Percentiles rank a stretch among this genome's conserved stretches.
Evolutionary conservation across 139 green algal genomes (phyloP).

Genomic region (Micromonas commoda): DNA sequence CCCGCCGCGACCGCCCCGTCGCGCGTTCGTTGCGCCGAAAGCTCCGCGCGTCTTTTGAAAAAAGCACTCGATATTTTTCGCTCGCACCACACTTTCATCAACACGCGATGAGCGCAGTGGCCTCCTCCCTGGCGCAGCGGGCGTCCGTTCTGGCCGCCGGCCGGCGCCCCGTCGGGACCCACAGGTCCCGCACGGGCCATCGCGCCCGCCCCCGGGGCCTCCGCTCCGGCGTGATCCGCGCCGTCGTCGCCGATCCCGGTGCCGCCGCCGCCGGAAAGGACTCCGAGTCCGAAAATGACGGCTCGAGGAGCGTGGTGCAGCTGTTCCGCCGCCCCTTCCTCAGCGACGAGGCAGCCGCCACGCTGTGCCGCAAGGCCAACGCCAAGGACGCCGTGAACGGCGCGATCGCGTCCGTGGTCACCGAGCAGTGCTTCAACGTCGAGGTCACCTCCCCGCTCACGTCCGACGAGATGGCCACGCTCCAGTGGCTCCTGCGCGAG

Average conservation of each 20-base stretch:
- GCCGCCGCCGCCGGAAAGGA: no score
- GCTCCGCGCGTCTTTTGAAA: no score
- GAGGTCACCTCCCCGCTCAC: constrained; percentile 56
- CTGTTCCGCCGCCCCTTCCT: constrained; percentile 36
- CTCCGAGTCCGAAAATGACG: no score
- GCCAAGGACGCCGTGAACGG: constrained; percentile 17
- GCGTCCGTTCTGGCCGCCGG: no score
- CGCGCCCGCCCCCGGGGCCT: background rate
- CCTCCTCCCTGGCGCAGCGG: background rate
- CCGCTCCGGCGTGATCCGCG: background rate
- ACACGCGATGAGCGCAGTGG: background rate
- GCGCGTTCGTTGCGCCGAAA: no score
- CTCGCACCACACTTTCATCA: no score
- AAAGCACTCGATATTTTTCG: no score
- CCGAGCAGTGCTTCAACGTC: constrained; percentile 88
- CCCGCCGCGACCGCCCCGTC: no score
- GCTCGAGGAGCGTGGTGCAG: constrained; percentile 23
- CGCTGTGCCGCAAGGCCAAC: constrained; percentile 30
- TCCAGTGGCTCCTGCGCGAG: constrained; percentile 89
- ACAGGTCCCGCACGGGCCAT: no score
- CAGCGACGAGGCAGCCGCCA: constrained; percentile 15
- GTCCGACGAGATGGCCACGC: constrained; percentile 55
- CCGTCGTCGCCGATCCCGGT: background rate
- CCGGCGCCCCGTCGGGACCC: no score
- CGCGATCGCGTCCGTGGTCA: constrained; percentile 47